Evolutionary conservation across 2,329 filamentous ascomycete species (phyloP).

Genomic region (Drechmeria coniospora): DNA sequence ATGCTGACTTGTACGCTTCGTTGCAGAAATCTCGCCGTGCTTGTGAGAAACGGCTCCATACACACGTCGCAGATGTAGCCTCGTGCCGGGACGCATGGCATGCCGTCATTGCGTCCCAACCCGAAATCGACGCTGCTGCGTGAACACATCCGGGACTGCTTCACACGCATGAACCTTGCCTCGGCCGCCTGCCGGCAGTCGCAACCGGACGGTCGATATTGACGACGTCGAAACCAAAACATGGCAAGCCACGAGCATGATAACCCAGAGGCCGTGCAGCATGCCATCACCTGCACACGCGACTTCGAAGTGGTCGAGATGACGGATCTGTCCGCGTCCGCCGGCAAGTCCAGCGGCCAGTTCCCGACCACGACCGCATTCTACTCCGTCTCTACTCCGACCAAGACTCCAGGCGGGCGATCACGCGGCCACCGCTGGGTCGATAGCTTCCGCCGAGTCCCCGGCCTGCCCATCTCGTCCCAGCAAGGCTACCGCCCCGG

Average conservation of each 20-base stretch:
- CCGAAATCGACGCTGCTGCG: no score
- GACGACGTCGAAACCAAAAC: background rate
- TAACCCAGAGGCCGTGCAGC: conserved; percentile 3
- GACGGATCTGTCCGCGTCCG: conserved; percentile 3
- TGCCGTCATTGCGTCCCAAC: no score
- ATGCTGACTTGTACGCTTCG: no score
- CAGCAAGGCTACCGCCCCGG: conserved; percentile 10
- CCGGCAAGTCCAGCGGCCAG: background rate
- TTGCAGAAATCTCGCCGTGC: no score
- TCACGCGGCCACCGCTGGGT: conserved; percentile 20
- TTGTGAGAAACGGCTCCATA: no score
- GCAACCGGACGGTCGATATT: no score
- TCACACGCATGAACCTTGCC: no score
- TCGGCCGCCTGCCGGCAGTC: no score
- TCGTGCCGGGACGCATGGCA: no score
- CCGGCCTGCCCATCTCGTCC: conserved; percentile 23
- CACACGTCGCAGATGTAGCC: no score
- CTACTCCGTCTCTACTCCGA: conserved; percentile 3
- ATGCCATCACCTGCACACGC: conserved; percentile 6
- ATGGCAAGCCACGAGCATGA: conserved; percentile 4
- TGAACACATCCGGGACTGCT: no score
- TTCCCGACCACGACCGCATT: conserved; percentile 5
- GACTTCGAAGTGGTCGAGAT: conserved; percentile 8
- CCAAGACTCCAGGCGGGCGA: conserved; percentile 1
- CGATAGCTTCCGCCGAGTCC: conserved; percentile 43